phyloP scores from a whole-genome alignment of 75 land plant species.

The Picea sitchensis region DNA sequence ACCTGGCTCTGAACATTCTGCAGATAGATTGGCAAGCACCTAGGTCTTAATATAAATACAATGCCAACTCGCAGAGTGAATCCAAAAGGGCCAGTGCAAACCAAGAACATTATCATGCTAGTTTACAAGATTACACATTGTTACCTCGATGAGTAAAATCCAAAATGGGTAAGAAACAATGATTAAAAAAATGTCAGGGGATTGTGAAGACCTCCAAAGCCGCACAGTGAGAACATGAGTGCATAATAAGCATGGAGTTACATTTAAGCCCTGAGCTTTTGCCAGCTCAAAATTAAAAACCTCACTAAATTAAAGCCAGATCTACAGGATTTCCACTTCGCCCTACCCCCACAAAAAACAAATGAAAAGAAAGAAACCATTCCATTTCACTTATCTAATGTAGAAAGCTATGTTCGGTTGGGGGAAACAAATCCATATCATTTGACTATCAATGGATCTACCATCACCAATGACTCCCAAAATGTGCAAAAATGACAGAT shows the following conservation, averaged over 20 bases:
- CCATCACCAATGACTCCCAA: background rate
- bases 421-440: background rate
- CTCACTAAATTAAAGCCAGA: background rate
- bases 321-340: background rate
- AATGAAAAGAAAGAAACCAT: no score
- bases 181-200: no score
- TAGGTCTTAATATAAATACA: background rate
- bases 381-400: background rate
- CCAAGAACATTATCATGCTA: no score
- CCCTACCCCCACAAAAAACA: background rate
- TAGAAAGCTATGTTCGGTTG: background rate
- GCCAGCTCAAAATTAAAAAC: no score
- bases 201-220: no score
- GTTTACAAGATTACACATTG: background rate
- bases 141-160: no score
- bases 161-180: no score
- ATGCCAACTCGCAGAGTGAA: no score
- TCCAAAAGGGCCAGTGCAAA: no score
- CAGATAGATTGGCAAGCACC: background rate
- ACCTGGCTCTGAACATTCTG: background rate
- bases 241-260: no score
- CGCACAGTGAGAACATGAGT: no score
- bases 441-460: background rate
- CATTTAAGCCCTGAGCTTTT: no score
- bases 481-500: background rate